phyloP scores from a whole-genome alignment of 495 filamentous ascomycete species.

The Penicillium argentinense region DNA sequence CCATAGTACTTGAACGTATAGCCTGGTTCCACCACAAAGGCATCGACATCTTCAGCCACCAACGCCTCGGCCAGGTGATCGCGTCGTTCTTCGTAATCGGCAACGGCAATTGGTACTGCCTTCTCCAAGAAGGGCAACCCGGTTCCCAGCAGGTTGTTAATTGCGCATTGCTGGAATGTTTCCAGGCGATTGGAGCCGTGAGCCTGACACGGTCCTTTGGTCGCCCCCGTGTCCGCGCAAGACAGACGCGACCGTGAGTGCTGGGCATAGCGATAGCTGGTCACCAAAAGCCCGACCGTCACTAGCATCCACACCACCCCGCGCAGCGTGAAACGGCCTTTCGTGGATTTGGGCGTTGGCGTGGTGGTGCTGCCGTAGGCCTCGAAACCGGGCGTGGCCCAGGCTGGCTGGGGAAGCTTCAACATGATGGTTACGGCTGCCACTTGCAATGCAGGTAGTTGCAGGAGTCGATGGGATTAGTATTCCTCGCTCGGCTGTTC shows the following conservation, averaged over 20 bases:
- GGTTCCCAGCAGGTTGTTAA: conserved; percentile 37
- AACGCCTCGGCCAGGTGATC: conserved; percentile 49
- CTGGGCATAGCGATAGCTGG: conserved; percentile 5
- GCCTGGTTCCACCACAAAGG: conserved; percentile 55
- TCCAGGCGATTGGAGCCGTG: background rate
- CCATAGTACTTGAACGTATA: conserved; percentile 60
- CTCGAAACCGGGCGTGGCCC: background rate
- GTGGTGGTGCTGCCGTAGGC: background rate
- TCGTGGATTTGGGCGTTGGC: background rate
- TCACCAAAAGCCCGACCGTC: background rate
- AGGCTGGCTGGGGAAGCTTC: too few species aligned
- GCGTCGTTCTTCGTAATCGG: conserved; percentile 46
- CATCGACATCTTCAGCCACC: conserved; percentile 40
- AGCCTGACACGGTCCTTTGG: background rate
- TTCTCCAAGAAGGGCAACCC: conserved; percentile 46
- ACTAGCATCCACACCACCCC: conserved; percentile 1
- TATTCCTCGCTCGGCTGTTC: background rate
- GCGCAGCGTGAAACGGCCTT: conserved; percentile 2
- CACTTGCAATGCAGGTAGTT: too few species aligned
- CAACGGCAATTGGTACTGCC: conserved; percentile 35
- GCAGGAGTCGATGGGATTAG: too few species aligned
- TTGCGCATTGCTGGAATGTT: conserved; percentile 45
- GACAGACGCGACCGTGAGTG: background rate
- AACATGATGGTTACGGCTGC: too few species aligned
- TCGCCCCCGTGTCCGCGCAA: too few species aligned